Conservation (phyloP, 208 protist genomes). For the Trypanosoma grayi region DNA sequence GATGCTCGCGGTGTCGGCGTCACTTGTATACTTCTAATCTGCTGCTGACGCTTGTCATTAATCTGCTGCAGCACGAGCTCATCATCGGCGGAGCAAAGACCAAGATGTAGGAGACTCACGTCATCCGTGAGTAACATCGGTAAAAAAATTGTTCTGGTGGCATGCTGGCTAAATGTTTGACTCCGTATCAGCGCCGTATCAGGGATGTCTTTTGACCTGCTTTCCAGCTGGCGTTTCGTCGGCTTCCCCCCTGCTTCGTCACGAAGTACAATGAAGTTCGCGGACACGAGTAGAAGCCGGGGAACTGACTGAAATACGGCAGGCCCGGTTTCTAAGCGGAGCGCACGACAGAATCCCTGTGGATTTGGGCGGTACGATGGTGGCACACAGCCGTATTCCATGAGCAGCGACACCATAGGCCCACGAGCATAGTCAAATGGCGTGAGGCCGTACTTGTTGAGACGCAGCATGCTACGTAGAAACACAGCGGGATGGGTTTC, state of each 20-base stretch:
- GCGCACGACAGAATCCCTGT: slow-evolving; percentile 33
- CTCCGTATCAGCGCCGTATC: slow-evolving; percentile 40
- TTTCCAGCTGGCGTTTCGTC: not conserved
- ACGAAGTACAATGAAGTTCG: slow-evolving; percentile 49
- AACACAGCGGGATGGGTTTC: slow-evolving; percentile 36
- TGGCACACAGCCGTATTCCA: slow-evolving; percentile 77
- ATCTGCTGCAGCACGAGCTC: slow-evolving; percentile 53
- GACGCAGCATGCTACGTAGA: slow-evolving; percentile 63
- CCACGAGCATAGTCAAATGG: slow-evolving; percentile 81
- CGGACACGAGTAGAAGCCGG: slow-evolving; percentile 57
- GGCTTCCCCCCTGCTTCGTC: slow-evolving; percentile 24
- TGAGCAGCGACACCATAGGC: slow-evolving; percentile 68
- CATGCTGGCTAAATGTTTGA: slow-evolving; percentile 39
- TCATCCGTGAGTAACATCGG: slow-evolving; percentile 59
- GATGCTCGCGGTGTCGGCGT: not conserved
- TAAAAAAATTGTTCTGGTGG: slow-evolving; percentile 30
- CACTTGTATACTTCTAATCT: not conserved
- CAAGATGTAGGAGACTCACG: slow-evolving; percentile 78
- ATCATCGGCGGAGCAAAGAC: slow-evolving; percentile 68
- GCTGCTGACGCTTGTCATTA: slow-evolving; percentile 13
- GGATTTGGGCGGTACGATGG: slow-evolving; percentile 79
- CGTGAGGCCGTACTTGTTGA: slow-evolving; percentile 69
- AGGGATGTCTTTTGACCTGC: not conserved
- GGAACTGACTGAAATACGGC: slow-evolving; percentile 35
- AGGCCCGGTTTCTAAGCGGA: slow-evolving; percentile 13